Base-by-base conservation (phyloP, 192 early-diverging fungal genomes). In the Backusella psychrophila region DNA sequence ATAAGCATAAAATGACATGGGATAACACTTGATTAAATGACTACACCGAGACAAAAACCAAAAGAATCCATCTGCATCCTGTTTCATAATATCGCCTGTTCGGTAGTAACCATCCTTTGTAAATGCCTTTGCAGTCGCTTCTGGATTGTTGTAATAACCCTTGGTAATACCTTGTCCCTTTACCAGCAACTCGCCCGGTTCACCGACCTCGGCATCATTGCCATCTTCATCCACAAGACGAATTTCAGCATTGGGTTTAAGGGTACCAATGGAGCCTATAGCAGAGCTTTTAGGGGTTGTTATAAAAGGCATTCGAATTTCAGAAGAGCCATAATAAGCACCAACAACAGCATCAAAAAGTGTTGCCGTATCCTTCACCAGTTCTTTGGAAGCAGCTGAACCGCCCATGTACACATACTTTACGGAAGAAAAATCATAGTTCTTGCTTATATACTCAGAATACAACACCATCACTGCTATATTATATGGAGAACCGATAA, bases 21-120 rank as follows among this genome's bases (percentile, higher is more conserved):
- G n/a, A 36, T 94, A 93, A 46, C 94, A 91, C 82, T 94, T 96
- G 72, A 96, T 96, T 72, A 94, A 84, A 80, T 95, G 93, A 86
- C 95, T 95, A 80, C 92, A 93, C 39, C 94, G 91, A 3, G 94
- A 94, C 4, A 92, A 93, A 69, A 96, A 85, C 56, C 89, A 86
- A 46, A 94, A 77, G 66, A 92, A 95, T 1, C 93, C 92, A 59
- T 94, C 90, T 12, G 75, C 75, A 78, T 96, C 95, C 23, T 90
- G 69, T 71, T 90, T 90, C 38, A 93, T 93, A 82, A 93, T 89
- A 82, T 95, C 93, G 35, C 94, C 94, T 4, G 95, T 96, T 71
- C 92, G 89, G 86, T 96, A 95, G 84, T 89, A 96, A 6, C 86
- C 80, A 46, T 85, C 90, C 17, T 78, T 63, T 15, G 87, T 90